Percentiles rank a stretch among this genome's conserved stretches.
Evolutionary conservation across 2,329 filamentous ascomycete species (phyloP).

Genomic region (Aspergillus sp.): DNA sequence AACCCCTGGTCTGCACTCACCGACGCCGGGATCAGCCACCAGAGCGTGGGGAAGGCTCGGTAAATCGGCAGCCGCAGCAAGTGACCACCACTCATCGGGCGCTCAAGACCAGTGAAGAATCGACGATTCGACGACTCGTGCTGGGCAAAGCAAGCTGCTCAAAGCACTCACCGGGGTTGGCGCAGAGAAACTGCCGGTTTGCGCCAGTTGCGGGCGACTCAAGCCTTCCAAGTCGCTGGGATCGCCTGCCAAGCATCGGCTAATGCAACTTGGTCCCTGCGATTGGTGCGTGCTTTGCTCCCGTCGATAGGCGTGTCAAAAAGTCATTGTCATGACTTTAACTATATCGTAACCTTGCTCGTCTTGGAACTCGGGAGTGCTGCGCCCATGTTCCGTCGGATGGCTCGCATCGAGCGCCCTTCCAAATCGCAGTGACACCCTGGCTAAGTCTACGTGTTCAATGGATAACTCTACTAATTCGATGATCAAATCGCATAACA

Average conservation of each 20-base stretch:
- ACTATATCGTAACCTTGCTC: background rate
- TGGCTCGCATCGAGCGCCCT: background rate
- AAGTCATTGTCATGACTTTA: background rate
- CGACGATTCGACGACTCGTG: background rate
- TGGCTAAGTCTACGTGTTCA: too few species aligned
- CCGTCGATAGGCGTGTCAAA: background rate
- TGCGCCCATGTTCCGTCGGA: background rate
- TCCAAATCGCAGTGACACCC: background rate
- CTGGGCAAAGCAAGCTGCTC: background rate
- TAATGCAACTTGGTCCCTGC: slow-evolving; percentile 15
- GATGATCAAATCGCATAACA: background rate
- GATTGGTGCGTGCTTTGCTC: slow-evolving; percentile 3
- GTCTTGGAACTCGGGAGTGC: background rate
- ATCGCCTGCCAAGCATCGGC: slow-evolving; percentile 18
- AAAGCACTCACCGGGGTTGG: slow-evolving; percentile 8
- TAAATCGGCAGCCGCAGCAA: background rate
- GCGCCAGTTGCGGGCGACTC: background rate
- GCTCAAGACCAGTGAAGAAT: too few species aligned
- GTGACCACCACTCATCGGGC: background rate
- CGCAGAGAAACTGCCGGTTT: slow-evolving; percentile 5
- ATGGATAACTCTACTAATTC: background rate
- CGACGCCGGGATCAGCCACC: slow-evolving; percentile 1
- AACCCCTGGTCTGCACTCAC: slow-evolving; percentile 1
- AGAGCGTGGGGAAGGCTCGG: slow-evolving; percentile 1
- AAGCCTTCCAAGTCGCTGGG: background rate